Conservation (phyloP, 202 grass and related monocot genomes). For the Thinopyrum obtusiflorum region DNA sequence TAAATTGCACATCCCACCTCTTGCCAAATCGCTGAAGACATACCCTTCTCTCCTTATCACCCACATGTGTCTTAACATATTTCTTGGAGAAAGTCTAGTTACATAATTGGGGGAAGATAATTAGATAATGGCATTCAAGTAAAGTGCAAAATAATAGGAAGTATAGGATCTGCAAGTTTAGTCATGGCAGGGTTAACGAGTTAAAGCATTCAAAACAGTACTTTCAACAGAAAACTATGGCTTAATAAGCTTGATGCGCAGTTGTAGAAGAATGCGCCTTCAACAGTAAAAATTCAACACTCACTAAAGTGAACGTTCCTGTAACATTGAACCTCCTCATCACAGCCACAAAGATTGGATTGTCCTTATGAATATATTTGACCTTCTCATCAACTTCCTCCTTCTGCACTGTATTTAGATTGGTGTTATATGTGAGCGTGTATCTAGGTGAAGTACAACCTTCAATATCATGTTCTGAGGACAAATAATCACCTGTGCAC, state of each 20-base stretch:
- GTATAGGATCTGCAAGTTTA: not conserved
- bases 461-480: not conserved
- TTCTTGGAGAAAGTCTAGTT: constrained; percentile 23
- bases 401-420: not conserved
- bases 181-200: not conserved
- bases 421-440: not conserved
- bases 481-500: not conserved
- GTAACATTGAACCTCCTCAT: constrained; percentile 24
- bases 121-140: not conserved
- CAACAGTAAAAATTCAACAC: not conserved
- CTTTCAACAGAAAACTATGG: not conserved
- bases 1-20: constrained; percentile 20
- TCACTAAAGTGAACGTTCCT: not conserved
- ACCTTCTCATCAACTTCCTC: not conserved
- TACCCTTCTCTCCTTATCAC: not conserved
- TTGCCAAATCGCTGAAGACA: not conserved
- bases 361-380: not conserved
- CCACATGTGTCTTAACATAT: constrained; percentile 4
- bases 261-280: not conserved
- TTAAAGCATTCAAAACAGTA: not conserved
- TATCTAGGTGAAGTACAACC: not conserved
- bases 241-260: not conserved
- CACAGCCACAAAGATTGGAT: constrained; percentile 20
- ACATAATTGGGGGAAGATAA: not conserved
- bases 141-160: not conserved